These are phyloP conservation scores for Adiantum capillusveneris DNA, from an alignment of 75 land plant species.

Conservation along the genomic window DNA sequence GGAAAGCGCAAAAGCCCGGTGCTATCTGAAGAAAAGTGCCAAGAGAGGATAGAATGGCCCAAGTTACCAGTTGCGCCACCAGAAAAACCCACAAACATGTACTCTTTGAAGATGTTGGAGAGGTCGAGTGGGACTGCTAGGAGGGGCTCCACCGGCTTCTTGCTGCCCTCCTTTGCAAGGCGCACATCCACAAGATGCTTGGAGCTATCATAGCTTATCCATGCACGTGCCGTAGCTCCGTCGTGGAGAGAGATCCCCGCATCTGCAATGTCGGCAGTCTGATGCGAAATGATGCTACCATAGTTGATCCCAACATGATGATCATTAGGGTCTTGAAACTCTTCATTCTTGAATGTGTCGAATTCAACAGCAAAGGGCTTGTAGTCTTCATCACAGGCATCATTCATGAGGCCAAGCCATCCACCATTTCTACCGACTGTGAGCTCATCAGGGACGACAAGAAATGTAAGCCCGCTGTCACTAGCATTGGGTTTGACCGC, in stretches of 20 bases:
- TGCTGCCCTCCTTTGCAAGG: slow-evolving; percentile 8
- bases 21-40: slow-evolving; percentile 42
- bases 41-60: slow-evolving; percentile 34
- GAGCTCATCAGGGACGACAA: slow-evolving; percentile 42
- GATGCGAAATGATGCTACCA: slow-evolving; percentile 36
- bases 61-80: slow-evolving; percentile 34
- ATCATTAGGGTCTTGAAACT: slow-evolving; percentile 44
- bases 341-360: slow-evolving; percentile 37
- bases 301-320: slow-evolving; percentile 53
- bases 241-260: slow-evolving; percentile 26
- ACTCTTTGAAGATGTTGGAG: slow-evolving; percentile 35
- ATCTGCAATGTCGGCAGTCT: slow-evolving; percentile 22
- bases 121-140: slow-evolving; percentile 32
- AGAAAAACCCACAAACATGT: slow-evolving; percentile 61
- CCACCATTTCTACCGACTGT: slow-evolving; percentile 46
- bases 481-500: slow-evolving; percentile 7
- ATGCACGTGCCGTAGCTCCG: slow-evolving; percentile 34
- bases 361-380: slow-evolving; percentile 41
- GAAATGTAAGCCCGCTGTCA: slow-evolving; percentile 45
- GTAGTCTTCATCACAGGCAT: slow-evolving; percentile 22
- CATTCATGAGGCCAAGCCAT: slow-evolving; percentile 38
- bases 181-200: slow-evolving; percentile 24
- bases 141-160: slow-evolving; percentile 18
- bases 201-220: slow-evolving; percentile 35
- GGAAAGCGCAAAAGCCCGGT: slow-evolving; percentile 23